A percentile compares a stretch with the other conserved stretches of the same genome.
phyloP scores from a whole-genome alignment of 2,329 filamentous ascomycete genomes.

The Metarhizium humberi region DNA sequence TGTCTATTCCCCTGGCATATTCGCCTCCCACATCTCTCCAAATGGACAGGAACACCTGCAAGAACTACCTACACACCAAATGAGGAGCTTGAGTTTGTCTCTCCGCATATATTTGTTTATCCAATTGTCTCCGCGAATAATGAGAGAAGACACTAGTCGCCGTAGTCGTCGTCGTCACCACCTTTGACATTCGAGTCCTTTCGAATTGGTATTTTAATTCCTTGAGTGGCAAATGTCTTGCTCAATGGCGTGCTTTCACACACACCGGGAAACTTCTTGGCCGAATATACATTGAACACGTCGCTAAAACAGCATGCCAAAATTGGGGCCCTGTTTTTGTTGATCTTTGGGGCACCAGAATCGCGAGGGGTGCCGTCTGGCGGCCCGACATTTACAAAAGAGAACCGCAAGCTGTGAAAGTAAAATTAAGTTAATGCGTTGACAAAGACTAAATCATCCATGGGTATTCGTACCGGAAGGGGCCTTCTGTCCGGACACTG shows the following conservation, averaged over 20 bases:
- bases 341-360: conserved; percentile 42
- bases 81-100: neutral
- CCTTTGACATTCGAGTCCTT: conserved; percentile 62
- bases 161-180: conserved; percentile 41
- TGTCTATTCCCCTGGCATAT: neutral
- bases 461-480: conserved; percentile 58
- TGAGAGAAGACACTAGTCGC: conserved; percentile 13
- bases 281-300: conserved; percentile 85
- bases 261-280: conserved; percentile 97
- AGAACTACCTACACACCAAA: neutral
- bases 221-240: conserved; percentile 86
- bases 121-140: neutral
- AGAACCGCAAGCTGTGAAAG: conserved; percentile 46
- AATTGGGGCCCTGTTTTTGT: conserved; percentile 68
- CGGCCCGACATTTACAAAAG: conserved; percentile 76
- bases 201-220: conserved; percentile 92
- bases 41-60: neutral
- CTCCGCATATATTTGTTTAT: neutral
- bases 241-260: conserved; percentile 88
- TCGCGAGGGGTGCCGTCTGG: conserved; percentile 25
- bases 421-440: conserved; percentile 9
- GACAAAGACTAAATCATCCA: neutral
- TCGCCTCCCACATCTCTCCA: neutral
- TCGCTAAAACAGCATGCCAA: conserved; percentile 82
- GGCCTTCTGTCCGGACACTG: conserved; percentile 85